These are phyloP conservation scores for Pythium apleroticum DNA, from an alignment of 352 stramenopile species.

Conservation along the genomic window DNA sequence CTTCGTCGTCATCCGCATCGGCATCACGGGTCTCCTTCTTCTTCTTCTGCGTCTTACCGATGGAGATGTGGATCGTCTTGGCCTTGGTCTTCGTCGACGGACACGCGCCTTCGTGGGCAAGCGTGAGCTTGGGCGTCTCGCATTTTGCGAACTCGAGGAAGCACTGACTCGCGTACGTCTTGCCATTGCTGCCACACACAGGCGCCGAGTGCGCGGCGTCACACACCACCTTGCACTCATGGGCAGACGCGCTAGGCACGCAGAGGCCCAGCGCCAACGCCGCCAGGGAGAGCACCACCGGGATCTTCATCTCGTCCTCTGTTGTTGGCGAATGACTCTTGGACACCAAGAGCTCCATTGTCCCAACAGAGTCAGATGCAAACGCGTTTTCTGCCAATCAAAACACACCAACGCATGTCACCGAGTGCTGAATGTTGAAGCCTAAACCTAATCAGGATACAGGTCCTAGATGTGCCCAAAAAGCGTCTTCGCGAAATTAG, in stretches of 20 bases:
- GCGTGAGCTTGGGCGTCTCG: conserved; percentile 14
- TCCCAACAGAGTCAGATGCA: not conserved
- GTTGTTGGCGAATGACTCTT: not conserved
- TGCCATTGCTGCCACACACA: conserved; percentile 37
- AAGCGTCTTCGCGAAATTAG: not conserved
- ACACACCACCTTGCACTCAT: conserved; percentile 29
- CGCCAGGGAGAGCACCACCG: not conserved
- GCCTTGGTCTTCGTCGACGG: not conserved
- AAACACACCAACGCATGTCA: not conserved
- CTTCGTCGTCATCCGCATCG: conserved; percentile 9
- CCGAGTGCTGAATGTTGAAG: not conserved
- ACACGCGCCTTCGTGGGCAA: conserved; percentile 11
- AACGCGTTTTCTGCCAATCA: not conserved
- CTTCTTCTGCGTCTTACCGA: conserved; percentile 7
- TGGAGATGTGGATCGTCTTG: conserved; percentile 17
- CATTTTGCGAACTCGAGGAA: conserved; percentile 30
- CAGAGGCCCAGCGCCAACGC: not conserved
- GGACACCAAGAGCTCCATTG: not conserved
- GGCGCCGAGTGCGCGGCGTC: conserved; percentile 20
- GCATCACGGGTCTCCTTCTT: not conserved
- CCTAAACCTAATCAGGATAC: conserved; percentile 1
- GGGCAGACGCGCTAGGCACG: conserved; percentile 4
- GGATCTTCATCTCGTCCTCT: conserved; percentile 6
- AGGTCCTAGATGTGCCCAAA: not conserved
- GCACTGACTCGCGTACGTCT: conserved; percentile 34